These are phyloP conservation scores for Hypoxylon sp. DNA, from an alignment of 2,329 filamentous ascomycete species.

Conservation along the genomic window DNA sequence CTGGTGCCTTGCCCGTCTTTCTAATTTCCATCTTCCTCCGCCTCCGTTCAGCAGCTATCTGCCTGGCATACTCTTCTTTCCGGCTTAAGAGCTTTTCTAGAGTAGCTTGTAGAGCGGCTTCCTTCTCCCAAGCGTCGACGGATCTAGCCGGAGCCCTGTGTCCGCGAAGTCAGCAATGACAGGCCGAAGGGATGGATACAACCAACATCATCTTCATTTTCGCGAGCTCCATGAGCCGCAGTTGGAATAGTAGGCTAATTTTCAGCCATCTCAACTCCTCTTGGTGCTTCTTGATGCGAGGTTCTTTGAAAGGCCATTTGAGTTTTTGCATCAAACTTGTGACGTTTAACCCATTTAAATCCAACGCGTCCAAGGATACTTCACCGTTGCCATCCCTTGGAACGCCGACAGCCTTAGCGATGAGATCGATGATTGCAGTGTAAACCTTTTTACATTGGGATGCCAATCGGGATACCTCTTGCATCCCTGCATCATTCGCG, in stretches of 20 bases:
- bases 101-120: conserved; percentile 14
- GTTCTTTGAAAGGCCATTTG: conserved; percentile 37
- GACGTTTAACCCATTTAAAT: conserved; percentile 16
- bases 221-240: conserved; percentile 31
- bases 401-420: conserved; percentile 25
- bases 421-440: conserved; percentile 16
- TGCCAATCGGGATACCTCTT: conserved; percentile 26
- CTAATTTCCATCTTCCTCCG: not conserved
- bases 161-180: not conserved
- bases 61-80: conserved; percentile 11
- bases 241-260: conserved; percentile 29
- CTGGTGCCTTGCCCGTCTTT: not conserved
- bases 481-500: conserved; percentile 22
- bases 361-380: conserved; percentile 19
- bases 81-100: conserved; percentile 17
- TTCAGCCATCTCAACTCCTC: conserved; percentile 36
- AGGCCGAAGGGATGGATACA: not conserved
- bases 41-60: conserved; percentile 11
- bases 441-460: conserved; percentile 34
- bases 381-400: conserved; percentile 19
- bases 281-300: conserved; percentile 31
- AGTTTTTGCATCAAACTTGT: conserved; percentile 18
- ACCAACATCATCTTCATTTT: conserved; percentile 30
- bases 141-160: conserved; percentile 18
- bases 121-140: conserved; percentile 9